These are phyloP conservation scores for Cercospora sojina DNA, from an alignment of 2,329 filamentous ascomycete species.

Conservation along the genomic window DNA sequence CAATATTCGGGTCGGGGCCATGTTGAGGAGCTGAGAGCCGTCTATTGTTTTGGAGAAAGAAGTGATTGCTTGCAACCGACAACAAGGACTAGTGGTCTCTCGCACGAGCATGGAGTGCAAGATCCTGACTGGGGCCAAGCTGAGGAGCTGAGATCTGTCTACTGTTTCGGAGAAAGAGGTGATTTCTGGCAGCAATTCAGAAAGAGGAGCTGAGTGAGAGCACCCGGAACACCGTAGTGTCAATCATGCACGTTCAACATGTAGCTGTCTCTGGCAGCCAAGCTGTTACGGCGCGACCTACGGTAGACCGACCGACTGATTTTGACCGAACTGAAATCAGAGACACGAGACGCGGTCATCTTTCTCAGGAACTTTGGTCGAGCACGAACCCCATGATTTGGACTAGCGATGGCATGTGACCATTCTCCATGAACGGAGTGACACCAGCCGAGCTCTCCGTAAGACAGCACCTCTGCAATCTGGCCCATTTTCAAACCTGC, in stretches of 20 bases:
- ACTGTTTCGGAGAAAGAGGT: background rate
- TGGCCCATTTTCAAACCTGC: background rate
- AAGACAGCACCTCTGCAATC: background rate
- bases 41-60: background rate
- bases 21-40: background rate
- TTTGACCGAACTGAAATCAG: background rate
- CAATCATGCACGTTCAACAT: background rate
- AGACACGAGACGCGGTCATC: background rate
- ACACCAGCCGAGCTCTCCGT: background rate
- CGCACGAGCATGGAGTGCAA: too few species aligned
- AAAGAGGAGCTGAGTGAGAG: background rate
- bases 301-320: background rate
- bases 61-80: too few species aligned
- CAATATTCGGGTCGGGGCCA: background rate
- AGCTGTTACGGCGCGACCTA: background rate
- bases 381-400: background rate
- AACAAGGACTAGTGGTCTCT: too few species aligned
- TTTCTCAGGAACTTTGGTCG: background rate
- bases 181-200: background rate
- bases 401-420: background rate
- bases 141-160: background rate
- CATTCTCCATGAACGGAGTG: background rate
- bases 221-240: background rate
- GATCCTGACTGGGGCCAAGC: too few species aligned
- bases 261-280: background rate